Evolutionary conservation across 371 early-diverging fungal genomes (phyloP).

Genomic region (Apophysomyces elegans): DNA sequence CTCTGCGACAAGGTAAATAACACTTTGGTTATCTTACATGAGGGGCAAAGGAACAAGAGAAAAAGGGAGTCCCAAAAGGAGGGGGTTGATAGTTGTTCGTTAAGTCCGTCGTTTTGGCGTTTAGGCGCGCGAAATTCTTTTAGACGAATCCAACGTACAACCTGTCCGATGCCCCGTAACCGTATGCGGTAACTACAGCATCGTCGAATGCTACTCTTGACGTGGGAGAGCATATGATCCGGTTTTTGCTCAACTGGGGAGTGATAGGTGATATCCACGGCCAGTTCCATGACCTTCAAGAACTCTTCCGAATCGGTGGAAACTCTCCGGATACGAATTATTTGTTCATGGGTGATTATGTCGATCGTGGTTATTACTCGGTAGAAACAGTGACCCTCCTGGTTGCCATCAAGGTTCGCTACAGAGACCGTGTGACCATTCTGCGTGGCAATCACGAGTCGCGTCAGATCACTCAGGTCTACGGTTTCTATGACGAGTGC

Average conservation of each 20-base stretch:
- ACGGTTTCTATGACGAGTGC: conserved; percentile 97
- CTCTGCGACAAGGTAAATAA: conserved; percentile 89
- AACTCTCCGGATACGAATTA: conserved; percentile 97
- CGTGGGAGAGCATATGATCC: conserved; percentile 8
- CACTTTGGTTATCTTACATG: conserved; percentile 8
- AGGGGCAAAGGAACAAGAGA: background rate
- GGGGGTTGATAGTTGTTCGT: conserved; percentile 8
- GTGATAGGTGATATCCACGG: conserved; percentile 91
- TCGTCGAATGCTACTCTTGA: conserved; percentile 7
- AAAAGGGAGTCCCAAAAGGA: background rate
- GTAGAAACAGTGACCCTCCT: conserved; percentile 97
- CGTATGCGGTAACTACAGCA: conserved; percentile 76
- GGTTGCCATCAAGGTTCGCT: conserved; percentile 93
- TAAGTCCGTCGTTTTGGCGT: conserved; percentile 10
- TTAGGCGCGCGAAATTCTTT: conserved; percentile 89
- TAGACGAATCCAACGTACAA: conserved; percentile 96
- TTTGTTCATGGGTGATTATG: conserved; percentile 99
- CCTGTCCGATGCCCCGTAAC: conserved; percentile 96
- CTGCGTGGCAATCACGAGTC: conserved; percentile 99
- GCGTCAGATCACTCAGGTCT: conserved; percentile 99
- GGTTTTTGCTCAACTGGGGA: conserved; percentile 11
- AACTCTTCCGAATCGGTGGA: conserved; percentile 98
- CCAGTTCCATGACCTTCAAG: conserved; percentile 98
- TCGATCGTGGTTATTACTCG: conserved; percentile 99
- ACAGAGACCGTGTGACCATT: conserved; percentile 97